Evolutionary conservation across 441 rosid species (phyloP).

Genomic region (Arabidopsis hybrid): DNA sequence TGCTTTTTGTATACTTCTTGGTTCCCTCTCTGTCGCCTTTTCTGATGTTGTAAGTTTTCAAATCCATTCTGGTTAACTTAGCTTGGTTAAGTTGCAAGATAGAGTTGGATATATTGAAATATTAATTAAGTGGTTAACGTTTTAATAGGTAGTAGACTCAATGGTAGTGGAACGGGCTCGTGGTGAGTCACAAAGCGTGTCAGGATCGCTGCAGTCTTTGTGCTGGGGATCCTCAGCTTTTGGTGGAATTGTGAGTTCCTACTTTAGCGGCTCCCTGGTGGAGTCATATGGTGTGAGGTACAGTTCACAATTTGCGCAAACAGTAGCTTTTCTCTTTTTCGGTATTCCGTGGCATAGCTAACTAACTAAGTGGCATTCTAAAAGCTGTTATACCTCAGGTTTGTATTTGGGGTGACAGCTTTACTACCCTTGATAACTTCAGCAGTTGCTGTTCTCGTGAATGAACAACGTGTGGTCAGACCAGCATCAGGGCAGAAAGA

Average conservation of each 20-base stretch:
- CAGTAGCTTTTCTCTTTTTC: background rate
- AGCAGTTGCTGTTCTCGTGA: constrained; percentile 93
- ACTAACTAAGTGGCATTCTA: constrained; percentile 42
- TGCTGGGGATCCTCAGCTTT: constrained; percentile 99
- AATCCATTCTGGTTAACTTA: background rate
- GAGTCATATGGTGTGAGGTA: constrained; percentile 94
- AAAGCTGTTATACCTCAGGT: constrained; percentile 65
- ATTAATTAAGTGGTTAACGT: background rate
- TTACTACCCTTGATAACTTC: constrained; percentile 86
- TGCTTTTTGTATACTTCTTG: constrained; percentile 88
- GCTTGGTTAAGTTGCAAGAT: background rate
- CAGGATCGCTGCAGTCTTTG: constrained; percentile 92
- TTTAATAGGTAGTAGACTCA: constrained; percentile 88
- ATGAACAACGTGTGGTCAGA: constrained; percentile 68
- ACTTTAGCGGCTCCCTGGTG: constrained; percentile 95
- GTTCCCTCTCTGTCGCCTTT: constrained; percentile 97
- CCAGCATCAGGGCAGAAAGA: constrained; percentile 53
- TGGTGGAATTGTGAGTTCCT: constrained; percentile 96
- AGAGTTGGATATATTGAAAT: background rate
- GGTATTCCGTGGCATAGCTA: constrained; percentile 14
- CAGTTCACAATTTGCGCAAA: constrained; percentile 20
- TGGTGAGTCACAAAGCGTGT: constrained; percentile 94
- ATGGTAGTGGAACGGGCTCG: constrained; percentile 99
- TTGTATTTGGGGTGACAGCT: constrained; percentile 93
- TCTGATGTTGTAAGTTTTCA: constrained; percentile 81